Base-by-base conservation (phyloP, 2,329 filamentous ascomycete genomes). In the Colletotrichum godetiae region DNA sequence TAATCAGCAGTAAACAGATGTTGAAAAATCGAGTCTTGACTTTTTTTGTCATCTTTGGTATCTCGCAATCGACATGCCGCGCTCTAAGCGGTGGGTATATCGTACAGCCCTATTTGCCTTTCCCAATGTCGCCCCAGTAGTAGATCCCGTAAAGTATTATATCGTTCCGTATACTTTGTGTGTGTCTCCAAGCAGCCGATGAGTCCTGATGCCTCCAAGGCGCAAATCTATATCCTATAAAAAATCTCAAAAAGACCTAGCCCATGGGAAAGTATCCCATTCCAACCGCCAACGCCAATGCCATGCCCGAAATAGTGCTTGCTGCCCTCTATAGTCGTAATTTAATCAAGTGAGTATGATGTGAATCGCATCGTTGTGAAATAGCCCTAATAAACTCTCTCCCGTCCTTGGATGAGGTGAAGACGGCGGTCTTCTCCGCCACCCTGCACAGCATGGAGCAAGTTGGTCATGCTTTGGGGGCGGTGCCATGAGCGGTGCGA, bases 341-440 rank as follows among this genome's bases (percentile, higher is more conserved):
- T 15, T 5, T 64, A 65, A 70, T 60, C 8, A 73, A 63, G 68
- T 52, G 49, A 68, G 64, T 63, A 31, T n/a, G 12, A 53, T 58
- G 64, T 56, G 49, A 5, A 59, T 13, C 8, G 46, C 19, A n/a
- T 46, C 33, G 31, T 35, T 5, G 31, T 33, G 31, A 15, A 22
- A 19, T n/a, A 49, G 8, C 42, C 33, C 72, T 75, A 79, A 31
- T 77, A 75, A 76, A 82, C 75, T 72, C 81, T 77, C 77, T 83
- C 79, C 70, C 81, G 80, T 49, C 81, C 78, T 76, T 82, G 82
- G 74, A 84, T 74, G 10, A 84, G 68, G 12, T 83, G 81, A 58
- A 84, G 73, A 55, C 83, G 79, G 63, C 80, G 76, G 35, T 75
- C 42, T 3, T 49, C 74, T 5, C 75, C 74, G 3, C 63, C 53